Evolutionary conservation across 108 stramenopile species (phyloP).

Genomic region (Asterionellopsis glacialis): DNA sequence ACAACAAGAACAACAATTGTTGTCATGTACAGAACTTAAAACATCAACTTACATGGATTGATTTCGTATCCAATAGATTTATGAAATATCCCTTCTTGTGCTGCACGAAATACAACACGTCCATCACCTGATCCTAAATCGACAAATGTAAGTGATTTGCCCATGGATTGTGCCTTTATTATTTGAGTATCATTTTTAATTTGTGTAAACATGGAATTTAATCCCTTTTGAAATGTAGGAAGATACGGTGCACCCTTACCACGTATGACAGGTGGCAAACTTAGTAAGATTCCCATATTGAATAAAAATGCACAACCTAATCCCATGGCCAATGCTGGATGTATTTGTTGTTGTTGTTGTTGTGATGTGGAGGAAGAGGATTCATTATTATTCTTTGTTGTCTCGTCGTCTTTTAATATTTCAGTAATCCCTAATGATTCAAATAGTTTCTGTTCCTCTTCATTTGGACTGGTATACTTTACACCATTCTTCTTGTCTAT

Average conservation of each 20-base stretch:
- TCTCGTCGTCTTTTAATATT: background rate
- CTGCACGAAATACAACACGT: slow-evolving; percentile 57
- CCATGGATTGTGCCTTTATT: background rate
- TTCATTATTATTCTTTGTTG: background rate
- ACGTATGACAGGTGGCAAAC: slow-evolving; percentile 47
- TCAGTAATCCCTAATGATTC: background rate
- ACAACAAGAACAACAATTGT: background rate
- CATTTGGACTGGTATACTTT: background rate
- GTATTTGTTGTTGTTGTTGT: slow-evolving; percentile 1
- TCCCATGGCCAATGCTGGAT: slow-evolving; percentile 6
- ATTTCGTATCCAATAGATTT: slow-evolving; percentile 53
- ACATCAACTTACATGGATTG: slow-evolving; percentile 27
- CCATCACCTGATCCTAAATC: slow-evolving; percentile 67
- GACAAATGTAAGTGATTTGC: slow-evolving; percentile 19
- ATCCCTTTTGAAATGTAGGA: slow-evolving; percentile 34
- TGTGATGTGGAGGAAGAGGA: too few relatives aligned
- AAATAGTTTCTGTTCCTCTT: background rate
- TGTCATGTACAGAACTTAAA: background rate
- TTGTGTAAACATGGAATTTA: slow-evolving; percentile 38
- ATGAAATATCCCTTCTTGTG: slow-evolving; percentile 41
- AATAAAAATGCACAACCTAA: slow-evolving; percentile 29
- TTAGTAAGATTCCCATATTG: slow-evolving; percentile 36
- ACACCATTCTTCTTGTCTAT: too few relatives aligned
- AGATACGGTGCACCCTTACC: slow-evolving; percentile 57
- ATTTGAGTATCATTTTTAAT: slow-evolving; percentile 13